A percentile compares a stretch with the other conserved stretches of the same genome.
Conservation (phyloP, 2,329 filamentous ascomycete species). For the Lasiodiplodia citricola region DNA sequence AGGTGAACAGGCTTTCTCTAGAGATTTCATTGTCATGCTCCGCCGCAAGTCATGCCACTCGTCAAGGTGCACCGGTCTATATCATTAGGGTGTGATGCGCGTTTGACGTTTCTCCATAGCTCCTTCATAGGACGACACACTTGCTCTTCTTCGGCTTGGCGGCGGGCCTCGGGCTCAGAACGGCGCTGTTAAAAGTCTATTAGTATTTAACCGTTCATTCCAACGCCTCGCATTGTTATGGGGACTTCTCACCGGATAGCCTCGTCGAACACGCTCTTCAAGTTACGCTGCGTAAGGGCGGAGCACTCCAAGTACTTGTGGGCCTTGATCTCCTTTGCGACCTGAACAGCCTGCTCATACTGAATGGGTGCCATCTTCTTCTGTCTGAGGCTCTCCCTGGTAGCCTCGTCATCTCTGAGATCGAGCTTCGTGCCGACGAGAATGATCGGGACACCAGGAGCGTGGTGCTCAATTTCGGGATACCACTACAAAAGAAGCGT, state of each 20-base stretch:
- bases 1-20: constrained; percentile 16
- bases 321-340: constrained; percentile 92
- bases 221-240: neutral
- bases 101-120: constrained; percentile 18
- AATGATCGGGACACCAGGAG: constrained; percentile 93
- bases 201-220: neutral
- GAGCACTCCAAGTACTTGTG: constrained; percentile 99
- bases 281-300: constrained; percentile 90
- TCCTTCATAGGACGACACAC: constrained; percentile 37
- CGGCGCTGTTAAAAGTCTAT: constrained; percentile 37
- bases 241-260: constrained; percentile 79
- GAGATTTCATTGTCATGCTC: constrained; percentile 22
- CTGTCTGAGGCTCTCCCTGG: constrained; percentile 79
- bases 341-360: constrained; percentile 86
- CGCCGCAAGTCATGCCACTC: constrained; percentile 23
- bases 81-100: constrained; percentile 24
- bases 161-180: constrained; percentile 47
- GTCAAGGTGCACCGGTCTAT: constrained; percentile 26
- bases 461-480: constrained; percentile 96
- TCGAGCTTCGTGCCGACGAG: constrained; percentile 97
- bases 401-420: constrained; percentile 85
- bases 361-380: constrained; percentile 98
- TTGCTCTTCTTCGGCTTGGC: constrained; percentile 36
- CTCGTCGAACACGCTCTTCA: constrained; percentile 99
- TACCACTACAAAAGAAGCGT: constrained; percentile 72